Percentiles rank a stretch among this genome's conserved stretches.
Evolutionary conservation across 768 basidiomycete genomes (phyloP).

Genomic region (Lepiota brunneoincarnata): DNA sequence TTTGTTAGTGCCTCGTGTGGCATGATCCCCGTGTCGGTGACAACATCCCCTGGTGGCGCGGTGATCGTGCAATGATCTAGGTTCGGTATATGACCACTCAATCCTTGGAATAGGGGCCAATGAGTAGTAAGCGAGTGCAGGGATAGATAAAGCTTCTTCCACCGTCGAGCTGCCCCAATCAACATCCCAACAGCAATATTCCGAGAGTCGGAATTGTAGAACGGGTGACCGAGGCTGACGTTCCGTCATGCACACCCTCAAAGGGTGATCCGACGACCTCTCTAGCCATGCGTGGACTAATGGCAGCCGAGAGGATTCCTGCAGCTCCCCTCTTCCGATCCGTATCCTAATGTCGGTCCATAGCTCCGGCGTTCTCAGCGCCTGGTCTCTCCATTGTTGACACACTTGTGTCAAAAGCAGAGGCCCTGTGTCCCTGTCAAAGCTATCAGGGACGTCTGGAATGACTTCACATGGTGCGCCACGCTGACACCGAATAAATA

Average conservation of each 20-base stretch:
- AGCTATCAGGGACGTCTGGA: constrained; percentile 11
- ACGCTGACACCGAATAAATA: constrained; percentile 9
- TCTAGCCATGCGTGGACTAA: constrained; percentile 10
- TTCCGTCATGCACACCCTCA: constrained; percentile 9
- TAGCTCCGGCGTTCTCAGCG: constrained; percentile 9
- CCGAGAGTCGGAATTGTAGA: constrained; percentile 7
- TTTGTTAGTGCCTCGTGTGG: constrained; percentile 1
- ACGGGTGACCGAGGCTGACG: constrained; percentile 6
- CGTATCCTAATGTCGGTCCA: constrained; percentile 11
- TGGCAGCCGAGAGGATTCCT: constrained; percentile 9
- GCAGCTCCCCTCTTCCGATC: constrained; percentile 10
- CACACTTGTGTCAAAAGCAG: constrained; percentile 13
- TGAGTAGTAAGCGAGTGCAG: constrained; percentile 5
- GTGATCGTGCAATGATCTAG: constrained; percentile 8
- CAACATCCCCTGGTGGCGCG: constrained; percentile 2
- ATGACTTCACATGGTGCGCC: constrained; percentile 2
- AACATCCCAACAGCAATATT: constrained; percentile 8
- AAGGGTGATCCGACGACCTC: constrained; percentile 7
- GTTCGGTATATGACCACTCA: neutral
- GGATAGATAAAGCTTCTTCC: constrained; percentile 7
- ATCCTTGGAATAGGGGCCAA: constrained; percentile 6
- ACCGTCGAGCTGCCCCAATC: neutral
- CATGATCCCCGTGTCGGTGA: neutral
- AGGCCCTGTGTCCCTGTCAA: constrained; percentile 10
- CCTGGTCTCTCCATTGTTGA: constrained; percentile 11